Conservation (phyloP, 148 eudicot species). For the Hydrangea macrophylla region DNA sequence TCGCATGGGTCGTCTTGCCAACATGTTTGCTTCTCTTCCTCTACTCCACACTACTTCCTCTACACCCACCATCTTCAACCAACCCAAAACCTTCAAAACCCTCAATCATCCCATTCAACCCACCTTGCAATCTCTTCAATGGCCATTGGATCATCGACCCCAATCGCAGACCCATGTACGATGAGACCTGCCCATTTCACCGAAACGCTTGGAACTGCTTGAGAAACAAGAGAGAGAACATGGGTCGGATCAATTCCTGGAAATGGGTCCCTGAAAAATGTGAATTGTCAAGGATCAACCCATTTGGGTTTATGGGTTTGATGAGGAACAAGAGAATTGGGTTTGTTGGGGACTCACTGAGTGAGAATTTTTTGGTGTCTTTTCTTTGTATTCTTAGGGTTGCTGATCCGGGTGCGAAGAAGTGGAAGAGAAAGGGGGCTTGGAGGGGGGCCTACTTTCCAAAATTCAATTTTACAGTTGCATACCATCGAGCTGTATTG, state of each 20-base stretch:
- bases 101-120: conserved; percentile 9
- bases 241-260: conserved; percentile 76
- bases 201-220: conserved; percentile 89
- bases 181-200: conserved; percentile 79
- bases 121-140: conserved; percentile 55
- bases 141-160: conserved; percentile 71
- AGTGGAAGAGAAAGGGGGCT: conserved; percentile 87
- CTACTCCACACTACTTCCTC: conserved; percentile 50
- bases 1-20: conserved; percentile 43
- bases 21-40: conserved; percentile 38
- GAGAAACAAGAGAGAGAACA: conserved; percentile 52
- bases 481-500: conserved; percentile 89
- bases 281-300: conserved; percentile 53
- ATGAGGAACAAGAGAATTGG: conserved; percentile 79
- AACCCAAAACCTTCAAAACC: conserved; percentile 16
- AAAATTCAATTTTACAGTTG: conserved; percentile 73
- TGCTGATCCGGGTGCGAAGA: conserved; percentile 70
- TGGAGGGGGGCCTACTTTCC: conserved; percentile 95
- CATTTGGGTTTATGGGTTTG: conserved; percentile 51
- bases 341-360: conserved; percentile 92
- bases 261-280: conserved; percentile 81
- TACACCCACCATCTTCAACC: conserved; percentile 15
- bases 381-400: conserved; percentile 67
- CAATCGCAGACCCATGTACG: conserved; percentile 57
- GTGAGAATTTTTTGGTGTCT: conserved; percentile 70